Percentiles rank a stretch among this genome's conserved stretches.
phyloP scores from a whole-genome alignment of 192 early-diverging fungal species.

The Umbelopsis vinacea region DNA sequence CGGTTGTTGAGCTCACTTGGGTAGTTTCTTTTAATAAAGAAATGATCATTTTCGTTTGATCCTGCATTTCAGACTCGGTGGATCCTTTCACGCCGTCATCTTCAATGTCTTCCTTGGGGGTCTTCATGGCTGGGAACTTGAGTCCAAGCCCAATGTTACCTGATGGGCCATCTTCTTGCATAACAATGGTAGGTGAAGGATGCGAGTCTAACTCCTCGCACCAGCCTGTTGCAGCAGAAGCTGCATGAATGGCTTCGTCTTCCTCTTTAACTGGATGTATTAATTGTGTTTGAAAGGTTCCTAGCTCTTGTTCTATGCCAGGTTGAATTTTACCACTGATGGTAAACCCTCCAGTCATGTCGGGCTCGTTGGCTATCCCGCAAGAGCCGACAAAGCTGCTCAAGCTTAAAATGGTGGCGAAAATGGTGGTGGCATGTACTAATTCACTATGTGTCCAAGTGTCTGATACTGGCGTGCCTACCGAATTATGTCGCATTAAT shows the following conservation, averaged over 20 bases:
- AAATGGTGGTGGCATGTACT: conserved; percentile 54
- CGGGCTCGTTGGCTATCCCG: conserved; percentile 58
- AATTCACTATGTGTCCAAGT: conserved; percentile 58
- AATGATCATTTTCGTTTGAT: conserved; percentile 30
- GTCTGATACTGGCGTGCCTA: conserved; percentile 33
- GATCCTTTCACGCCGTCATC: conserved; percentile 6
- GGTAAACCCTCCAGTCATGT: conserved; percentile 55
- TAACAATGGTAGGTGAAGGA: not conserved
- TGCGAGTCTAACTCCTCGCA: not conserved
- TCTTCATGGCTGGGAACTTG: not conserved
- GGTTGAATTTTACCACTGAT: not conserved
- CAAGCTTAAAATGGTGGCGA: conserved; percentile 52
- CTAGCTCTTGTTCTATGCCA: conserved; percentile 41
- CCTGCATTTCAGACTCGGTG: not conserved
- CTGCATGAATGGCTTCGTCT: not conserved
- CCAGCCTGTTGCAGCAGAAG: conserved; percentile 8
- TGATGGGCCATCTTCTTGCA: not conserved
- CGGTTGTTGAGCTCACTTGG: not conserved
- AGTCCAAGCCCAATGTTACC: not conserved
- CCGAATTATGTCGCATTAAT: conserved; percentile 31
- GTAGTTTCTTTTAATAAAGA: conserved; percentile 27
- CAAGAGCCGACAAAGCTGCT: conserved; percentile 55
- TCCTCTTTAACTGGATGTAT: not conserved
- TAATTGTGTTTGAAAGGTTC: not conserved
- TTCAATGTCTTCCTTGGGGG: not conserved